Evolutionary conservation across 1,139 yeast genomes (phyloP), one percentile per base, ranked within the genome.

Genomic region (Suhomyces panamericanus): DNA sequence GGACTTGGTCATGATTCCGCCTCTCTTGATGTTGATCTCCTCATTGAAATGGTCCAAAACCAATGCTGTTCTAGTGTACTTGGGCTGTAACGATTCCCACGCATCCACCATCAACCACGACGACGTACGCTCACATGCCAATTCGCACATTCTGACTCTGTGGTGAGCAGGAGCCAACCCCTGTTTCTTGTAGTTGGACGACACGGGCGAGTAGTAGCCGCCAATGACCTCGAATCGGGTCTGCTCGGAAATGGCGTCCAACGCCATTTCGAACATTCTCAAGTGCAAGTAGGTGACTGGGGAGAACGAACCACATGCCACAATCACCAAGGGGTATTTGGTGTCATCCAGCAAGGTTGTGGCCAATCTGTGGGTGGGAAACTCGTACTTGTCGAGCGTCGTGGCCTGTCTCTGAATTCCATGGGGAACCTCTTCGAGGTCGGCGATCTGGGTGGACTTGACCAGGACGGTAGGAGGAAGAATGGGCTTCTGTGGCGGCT

Each of bases 31-130:
- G 64, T 95, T 93, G 54, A 93, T 86, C 62, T 95, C 99, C 60
- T 91, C 90, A 66, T 93, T 93, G 67, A 93, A 93, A 66, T 93
- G 99, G 65, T 93, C 99, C 62, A 93, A 77, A 6, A 93, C 99
- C 43, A 89, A 78, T 2, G 99, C 98, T 0, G 99, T 93, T 54
- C 99, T 77, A 24, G 96, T 90, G 64, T 95, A 95, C 41, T 81
- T 78, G 0, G 90, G 88, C 64, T 95, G 99, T 49, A 93, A 73
- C 7, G 96, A 86, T 66, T 93, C 99, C 99, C 99, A 93, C 0
- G 98, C 97, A 65, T 93, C 99, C 20, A 93, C 99, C 98, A 93
- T 95, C 39, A 95, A 75, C 98, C 99, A 93, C 24, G 95, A 83
- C 4, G 95, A 84, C 0, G 99, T 93, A 59, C 99, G 78, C 62